Base-by-base conservation (phyloP, 2,329 filamentous ascomycete genomes). In the Pseudodiploospora longispora region DNA sequence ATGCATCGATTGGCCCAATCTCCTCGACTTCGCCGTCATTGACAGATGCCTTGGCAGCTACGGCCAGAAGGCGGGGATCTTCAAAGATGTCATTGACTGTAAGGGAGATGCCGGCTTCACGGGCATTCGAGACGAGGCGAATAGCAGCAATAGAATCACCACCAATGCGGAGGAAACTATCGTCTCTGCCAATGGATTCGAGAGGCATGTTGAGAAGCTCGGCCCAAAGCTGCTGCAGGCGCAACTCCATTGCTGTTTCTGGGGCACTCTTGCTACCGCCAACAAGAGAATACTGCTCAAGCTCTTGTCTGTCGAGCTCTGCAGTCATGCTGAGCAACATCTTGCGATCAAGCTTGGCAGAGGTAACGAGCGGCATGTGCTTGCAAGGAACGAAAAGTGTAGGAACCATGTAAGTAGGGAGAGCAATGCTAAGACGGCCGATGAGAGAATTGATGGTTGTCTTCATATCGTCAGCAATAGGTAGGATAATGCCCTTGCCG, bases 121-220 rank as follows among this genome's bases (percentile, higher is more conserved):
- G 41, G 6, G 45, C 45, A 4, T 29, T 37, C 5, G 41, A 4
- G 12, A 47, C 43, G 2, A 50, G 43, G 4, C 41, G 30, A 6
- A 48, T 50, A 8, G 46, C 46, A 12, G 33, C 31, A 12, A 50
- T 48, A 4, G 46, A 48, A 30, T 50, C 48, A 29, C 48, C 48
- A 6, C 48, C 48, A 27, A 50, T 48, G 19, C 38, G 30, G 9
- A 50, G 33, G 28, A 50, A 50, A 36, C n/a, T 46, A 27, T 50
- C 48, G 12, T 47, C 38, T 3, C 38, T 37, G n/a, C 48, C 46
- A n/a, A 50, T 50, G 6, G 45, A 40, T 3, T 19, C 27, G 5
- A 40, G 27, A 7, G 41, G 36, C n/a, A 50, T 40, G 10, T 46
- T 42, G 3, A 50, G 32, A 19, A 45, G n/a, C 6, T n/a, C 9